These are phyloP conservation scores for Cyberlindnera mrakii DNA, from an alignment of 805 yeast species.

Conservation along the genomic window DNA sequence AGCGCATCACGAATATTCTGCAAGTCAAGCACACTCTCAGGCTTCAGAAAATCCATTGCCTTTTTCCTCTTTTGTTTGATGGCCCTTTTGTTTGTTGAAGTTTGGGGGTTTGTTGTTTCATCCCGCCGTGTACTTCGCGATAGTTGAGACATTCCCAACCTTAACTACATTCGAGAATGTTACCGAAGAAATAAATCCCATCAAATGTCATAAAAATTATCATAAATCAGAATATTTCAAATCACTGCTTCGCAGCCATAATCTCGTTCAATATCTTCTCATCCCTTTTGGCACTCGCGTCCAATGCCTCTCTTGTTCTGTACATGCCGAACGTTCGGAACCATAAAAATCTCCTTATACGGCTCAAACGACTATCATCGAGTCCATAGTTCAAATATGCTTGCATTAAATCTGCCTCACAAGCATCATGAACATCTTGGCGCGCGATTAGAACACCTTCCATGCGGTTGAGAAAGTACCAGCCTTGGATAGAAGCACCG, in stretches of 20 bases:
- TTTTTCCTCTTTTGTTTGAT: background rate
- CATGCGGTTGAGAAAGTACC: slow-evolving; percentile 32
- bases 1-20: slow-evolving; percentile 78
- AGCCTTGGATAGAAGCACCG: slow-evolving; percentile 35
- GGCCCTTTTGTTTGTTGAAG: too few species aligned
- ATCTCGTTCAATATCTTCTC: slow-evolving; percentile 74
- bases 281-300: slow-evolving; percentile 47
- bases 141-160: too few species aligned
- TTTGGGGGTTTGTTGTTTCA: too few species aligned
- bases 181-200: too few species aligned
- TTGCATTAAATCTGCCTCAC: slow-evolving; percentile 32
- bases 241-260: slow-evolving; percentile 51
- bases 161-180: too few species aligned
- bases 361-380: slow-evolving; percentile 41
- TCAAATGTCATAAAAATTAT: too few species aligned
- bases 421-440: slow-evolving; percentile 33
- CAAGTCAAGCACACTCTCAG: slow-evolving; percentile 75
- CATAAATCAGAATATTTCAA: too few species aligned
- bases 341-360: slow-evolving; percentile 55
- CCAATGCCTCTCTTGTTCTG: slow-evolving; percentile 25
- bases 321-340: slow-evolving; percentile 36
- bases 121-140: too few species aligned
- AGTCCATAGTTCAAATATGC: slow-evolving; percentile 48
- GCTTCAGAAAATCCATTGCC: slow-evolving; percentile 76
- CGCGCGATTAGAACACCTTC: slow-evolving; percentile 29